A percentile compares a stretch with the other conserved stretches of the same genome.
Conservation (phyloP, 441 rosid species). For the Gossypium gossypioides region DNA sequence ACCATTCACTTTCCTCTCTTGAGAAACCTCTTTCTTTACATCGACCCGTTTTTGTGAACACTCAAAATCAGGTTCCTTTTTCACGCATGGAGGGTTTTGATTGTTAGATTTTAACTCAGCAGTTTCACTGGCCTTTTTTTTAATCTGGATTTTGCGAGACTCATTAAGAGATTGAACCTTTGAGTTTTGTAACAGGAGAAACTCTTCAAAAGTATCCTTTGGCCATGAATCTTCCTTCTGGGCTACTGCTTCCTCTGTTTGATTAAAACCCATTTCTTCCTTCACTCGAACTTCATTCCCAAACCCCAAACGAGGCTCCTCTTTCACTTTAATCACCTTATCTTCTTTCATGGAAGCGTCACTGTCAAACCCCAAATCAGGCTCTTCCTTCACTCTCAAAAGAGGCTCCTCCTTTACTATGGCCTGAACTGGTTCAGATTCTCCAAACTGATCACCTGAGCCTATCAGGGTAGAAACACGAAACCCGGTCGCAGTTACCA, state of each 20-base stretch:
- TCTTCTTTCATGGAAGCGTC: not conserved
- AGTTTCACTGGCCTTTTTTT: not conserved
- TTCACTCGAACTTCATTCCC: not conserved
- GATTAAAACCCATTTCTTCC: slow-evolving; percentile 1
- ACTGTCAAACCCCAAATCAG: not conserved
- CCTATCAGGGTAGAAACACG: slow-evolving; percentile 2
- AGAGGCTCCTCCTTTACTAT: not conserved
- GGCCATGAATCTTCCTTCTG: not conserved
- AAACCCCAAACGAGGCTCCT: slow-evolving; percentile 15
- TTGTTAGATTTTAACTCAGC: not conserved
- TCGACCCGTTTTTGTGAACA: not conserved
- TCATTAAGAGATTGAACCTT: not conserved
- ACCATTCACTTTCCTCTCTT: slow-evolving; percentile 18
- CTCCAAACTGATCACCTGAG: not conserved
- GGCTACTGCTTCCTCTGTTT: not conserved
- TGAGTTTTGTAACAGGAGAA: not conserved
- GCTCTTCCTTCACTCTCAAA: slow-evolving; percentile 10
- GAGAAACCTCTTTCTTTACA: slow-evolving; percentile 12
- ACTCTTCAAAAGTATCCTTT: not conserved
- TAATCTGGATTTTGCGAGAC: not conserved
- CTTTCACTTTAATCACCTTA: slow-evolving; percentile 9
- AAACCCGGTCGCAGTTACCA: slow-evolving; percentile 2
- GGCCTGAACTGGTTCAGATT: not conserved
- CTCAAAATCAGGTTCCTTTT: slow-evolving; percentile 11
- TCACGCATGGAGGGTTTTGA: not conserved